Percentiles rank a stretch among this genome's conserved stretches.
Evolutionary conservation across 768 basidiomycete species (phyloP).

Genomic region (Termitomyces sp.): DNA sequence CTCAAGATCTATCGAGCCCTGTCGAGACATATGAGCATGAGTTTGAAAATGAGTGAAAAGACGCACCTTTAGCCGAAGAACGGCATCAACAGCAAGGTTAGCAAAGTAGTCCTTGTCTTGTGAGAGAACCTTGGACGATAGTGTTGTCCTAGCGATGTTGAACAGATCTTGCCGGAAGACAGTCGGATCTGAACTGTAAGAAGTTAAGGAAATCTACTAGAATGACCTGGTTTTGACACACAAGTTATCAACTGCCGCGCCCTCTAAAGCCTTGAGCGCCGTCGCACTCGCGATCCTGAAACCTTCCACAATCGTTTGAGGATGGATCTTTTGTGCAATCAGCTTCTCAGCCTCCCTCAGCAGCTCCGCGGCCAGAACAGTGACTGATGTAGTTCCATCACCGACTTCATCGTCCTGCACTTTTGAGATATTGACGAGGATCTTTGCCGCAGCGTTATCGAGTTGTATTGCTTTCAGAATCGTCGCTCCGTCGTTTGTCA

Average conservation of each 20-base stretch:
- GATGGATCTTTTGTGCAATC: slow-evolving; percentile 89
- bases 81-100: slow-evolving; percentile 95
- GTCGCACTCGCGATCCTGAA: slow-evolving; percentile 87
- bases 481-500: slow-evolving; percentile 98
- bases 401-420: slow-evolving; percentile 99
- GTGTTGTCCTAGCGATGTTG: slow-evolving; percentile 94
- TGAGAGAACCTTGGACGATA: slow-evolving; percentile 92
- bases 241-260: slow-evolving; percentile 79
- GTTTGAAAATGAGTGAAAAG: neutral
- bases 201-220: neutral
- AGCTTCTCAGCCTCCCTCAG: slow-evolving; percentile 94
- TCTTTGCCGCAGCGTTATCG: slow-evolving; percentile 98
- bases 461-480: slow-evolving; percentile 96
- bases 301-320: slow-evolving; percentile 96
- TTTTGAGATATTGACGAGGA: slow-evolving; percentile 98
- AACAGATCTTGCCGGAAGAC: slow-evolving; percentile 87
- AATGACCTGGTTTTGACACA: slow-evolving; percentile 30
- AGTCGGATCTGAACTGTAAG: slow-evolving; percentile 56
- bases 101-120: slow-evolving; percentile 99
- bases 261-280: slow-evolving; percentile 81
- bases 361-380: slow-evolving; percentile 87
- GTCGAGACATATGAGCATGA: slow-evolving; percentile 1
- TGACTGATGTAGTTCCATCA: slow-evolving; percentile 90
- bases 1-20: slow-evolving; percentile 95
- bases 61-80: slow-evolving; percentile 78